Percentiles rank a stretch among this genome's conserved stretches.
These are phyloP conservation scores for Uronychia setigera DNA, from an alignment of 73 alveolate genomes.

Conservation along the genomic window DNA sequence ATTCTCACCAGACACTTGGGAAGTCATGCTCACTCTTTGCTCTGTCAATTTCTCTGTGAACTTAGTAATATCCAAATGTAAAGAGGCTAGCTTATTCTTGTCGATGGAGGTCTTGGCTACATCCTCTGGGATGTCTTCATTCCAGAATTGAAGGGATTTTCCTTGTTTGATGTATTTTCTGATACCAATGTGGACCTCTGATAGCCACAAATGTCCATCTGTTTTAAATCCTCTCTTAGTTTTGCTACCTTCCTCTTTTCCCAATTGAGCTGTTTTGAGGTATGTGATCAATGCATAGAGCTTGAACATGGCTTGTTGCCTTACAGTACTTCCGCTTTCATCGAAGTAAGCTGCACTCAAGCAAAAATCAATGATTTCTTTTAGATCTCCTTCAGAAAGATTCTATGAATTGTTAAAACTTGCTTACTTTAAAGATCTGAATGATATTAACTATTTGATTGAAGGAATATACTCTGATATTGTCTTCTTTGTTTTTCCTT, in stretches of 20 bases:
- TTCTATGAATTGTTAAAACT: background rate
- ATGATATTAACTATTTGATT: background rate
- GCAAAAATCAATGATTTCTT: background rate
- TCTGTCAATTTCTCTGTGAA: too few species aligned
- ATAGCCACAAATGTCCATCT: background rate
- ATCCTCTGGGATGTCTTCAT: background rate
- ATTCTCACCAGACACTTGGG: too few species aligned
- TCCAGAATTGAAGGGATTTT: too few species aligned
- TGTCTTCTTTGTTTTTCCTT: background rate
- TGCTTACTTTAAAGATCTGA: background rate
- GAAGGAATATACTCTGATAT: background rate
- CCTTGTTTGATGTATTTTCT: background rate
- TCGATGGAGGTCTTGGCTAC: background rate
- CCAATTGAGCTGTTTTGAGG: background rate
- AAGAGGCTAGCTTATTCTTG: background rate
- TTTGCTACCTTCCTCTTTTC: background rate
- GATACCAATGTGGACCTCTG: background rate
- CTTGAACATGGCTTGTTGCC: background rate
- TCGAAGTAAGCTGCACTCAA: background rate
- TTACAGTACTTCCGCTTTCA: background rate
- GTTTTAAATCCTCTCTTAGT: background rate
- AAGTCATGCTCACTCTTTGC: too few species aligned
- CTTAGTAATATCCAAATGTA: background rate
- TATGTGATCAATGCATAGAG: background rate
- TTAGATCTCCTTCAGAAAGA: background rate